Conservation (phyloP, 495 filamentous ascomycete species). For the Platismatia glauca region DNA sequence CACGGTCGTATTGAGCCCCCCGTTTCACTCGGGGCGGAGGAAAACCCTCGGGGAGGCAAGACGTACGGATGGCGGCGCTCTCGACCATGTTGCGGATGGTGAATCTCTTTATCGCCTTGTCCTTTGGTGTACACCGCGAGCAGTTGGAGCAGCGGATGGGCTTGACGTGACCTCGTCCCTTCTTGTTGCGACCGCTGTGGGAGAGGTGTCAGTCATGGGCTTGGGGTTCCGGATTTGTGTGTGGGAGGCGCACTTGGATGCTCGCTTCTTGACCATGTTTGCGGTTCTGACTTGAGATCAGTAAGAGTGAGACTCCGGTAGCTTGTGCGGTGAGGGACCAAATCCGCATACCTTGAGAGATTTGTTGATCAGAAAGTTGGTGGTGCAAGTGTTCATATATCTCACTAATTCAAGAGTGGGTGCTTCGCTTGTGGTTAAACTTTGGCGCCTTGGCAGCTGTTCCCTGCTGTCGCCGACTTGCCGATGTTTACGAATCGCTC, state of each 20-base stretch:
- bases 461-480: background rate
- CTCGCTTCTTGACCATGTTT: conserved; percentile 99
- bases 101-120: conserved; percentile 99
- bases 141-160: conserved; percentile 99
- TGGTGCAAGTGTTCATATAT: background rate
- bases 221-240: conserved; percentile 8
- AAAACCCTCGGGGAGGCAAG: conserved; percentile 32
- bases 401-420: conserved; percentile 7
- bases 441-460: background rate
- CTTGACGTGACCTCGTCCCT: conserved; percentile 98
- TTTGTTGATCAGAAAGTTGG: background rate
- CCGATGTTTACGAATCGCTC: conserved; percentile 12
- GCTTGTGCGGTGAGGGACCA: too few relatives aligned
- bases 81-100: conserved; percentile 99
- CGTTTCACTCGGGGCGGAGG: background rate
- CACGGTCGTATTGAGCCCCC: background rate
- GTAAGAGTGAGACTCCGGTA: background rate
- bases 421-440: conserved; percentile 12
- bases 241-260: conserved; percentile 68
- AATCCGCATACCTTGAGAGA: background rate
- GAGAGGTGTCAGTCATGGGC: conserved; percentile 25
- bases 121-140: conserved; percentile 98
- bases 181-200: conserved; percentile 94
- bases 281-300: conserved; percentile 36
- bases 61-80: conserved; percentile 98